Conservation (phyloP, 2,329 filamentous ascomycete genomes). For the Cytospora leucostoma region DNA sequence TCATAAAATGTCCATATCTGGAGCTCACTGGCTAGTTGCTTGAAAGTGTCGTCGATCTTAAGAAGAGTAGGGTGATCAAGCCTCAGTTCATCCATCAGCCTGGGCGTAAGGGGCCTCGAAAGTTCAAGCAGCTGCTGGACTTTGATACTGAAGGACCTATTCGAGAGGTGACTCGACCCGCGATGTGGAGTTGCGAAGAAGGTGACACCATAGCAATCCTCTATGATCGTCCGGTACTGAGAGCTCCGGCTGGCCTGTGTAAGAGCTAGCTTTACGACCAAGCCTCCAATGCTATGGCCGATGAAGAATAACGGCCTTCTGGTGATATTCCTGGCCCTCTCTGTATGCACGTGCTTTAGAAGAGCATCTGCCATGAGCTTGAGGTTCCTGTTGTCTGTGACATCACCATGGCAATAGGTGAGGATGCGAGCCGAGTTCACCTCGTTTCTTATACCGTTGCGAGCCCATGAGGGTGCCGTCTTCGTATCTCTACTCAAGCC, state of each 20-base stretch:
- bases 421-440: constrained; percentile 48
- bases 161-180: constrained; percentile 60
- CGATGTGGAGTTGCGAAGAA: constrained; percentile 61
- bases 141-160: constrained; percentile 50
- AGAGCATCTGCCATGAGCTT: constrained; percentile 46
- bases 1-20: constrained; percentile 62
- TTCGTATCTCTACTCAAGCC: constrained; percentile 31
- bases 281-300: constrained; percentile 57
- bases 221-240: constrained; percentile 45
- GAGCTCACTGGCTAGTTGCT: constrained; percentile 53
- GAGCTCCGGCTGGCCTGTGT: constrained; percentile 44
- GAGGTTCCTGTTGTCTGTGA: constrained; percentile 42
- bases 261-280: constrained; percentile 57
- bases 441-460: constrained; percentile 50
- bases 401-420: constrained; percentile 48
- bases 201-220: constrained; percentile 57
- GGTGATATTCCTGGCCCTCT: constrained; percentile 28
- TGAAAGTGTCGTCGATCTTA: constrained; percentile 54
- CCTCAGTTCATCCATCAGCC: constrained; percentile 50
- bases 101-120: constrained; percentile 47
- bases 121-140: constrained; percentile 53
- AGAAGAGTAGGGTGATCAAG: constrained; percentile 51
- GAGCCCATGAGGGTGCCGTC: constrained; percentile 46
- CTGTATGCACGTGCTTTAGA: constrained; percentile 39
- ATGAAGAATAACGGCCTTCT: constrained; percentile 56